A percentile compares a stretch with the other conserved stretches of the same genome.
These are phyloP conservation scores for Ganoderma meredithae DNA, from an alignment of 1,284 basidiomycete genomes.

Conservation along the genomic window DNA sequence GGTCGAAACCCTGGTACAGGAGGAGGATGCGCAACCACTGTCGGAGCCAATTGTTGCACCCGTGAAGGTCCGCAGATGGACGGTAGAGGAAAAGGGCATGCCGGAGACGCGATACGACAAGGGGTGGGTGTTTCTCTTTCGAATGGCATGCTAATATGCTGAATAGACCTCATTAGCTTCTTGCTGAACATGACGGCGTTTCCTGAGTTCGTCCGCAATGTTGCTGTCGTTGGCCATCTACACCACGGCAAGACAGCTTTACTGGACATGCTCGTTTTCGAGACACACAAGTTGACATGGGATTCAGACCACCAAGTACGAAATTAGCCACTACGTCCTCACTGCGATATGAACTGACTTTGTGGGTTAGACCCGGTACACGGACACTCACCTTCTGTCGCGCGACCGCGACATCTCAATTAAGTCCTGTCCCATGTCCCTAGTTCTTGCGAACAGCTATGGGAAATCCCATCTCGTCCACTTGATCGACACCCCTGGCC, in stretches of 20 bases:
- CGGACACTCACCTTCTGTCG: constrained; percentile 93
- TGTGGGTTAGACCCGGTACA: constrained; percentile 81
- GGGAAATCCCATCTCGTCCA: constrained; percentile 96
- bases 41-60: constrained; percentile 97
- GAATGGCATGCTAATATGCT: constrained; percentile 22
- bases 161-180: constrained; percentile 62
- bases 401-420: constrained; percentile 92
- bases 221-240: constrained; percentile 93
- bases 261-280: constrained; percentile 96
- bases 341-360: not conserved
- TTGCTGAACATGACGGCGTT: constrained; percentile 91
- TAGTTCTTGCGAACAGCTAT: constrained; percentile 86
- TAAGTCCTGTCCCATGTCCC: constrained; percentile 96
- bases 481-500: constrained; percentile 96
- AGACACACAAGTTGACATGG: constrained; percentile 96
- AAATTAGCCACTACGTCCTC: constrained; percentile 31
- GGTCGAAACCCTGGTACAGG: constrained; percentile 97
- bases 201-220: constrained; percentile 95
- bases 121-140: constrained; percentile 61
- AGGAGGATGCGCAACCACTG: constrained; percentile 96
- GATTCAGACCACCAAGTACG: constrained; percentile 87
- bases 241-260: constrained; percentile 98
- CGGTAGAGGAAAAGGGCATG: constrained; percentile 91
- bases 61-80: constrained; percentile 92
- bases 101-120: constrained; percentile 95